A percentile compares a stretch with the other conserved stretches of the same genome.
These are phyloP conservation scores for Trichophyton equinum DNA, from an alignment of 2,329 filamentous ascomycete species.

Conservation along the genomic window DNA sequence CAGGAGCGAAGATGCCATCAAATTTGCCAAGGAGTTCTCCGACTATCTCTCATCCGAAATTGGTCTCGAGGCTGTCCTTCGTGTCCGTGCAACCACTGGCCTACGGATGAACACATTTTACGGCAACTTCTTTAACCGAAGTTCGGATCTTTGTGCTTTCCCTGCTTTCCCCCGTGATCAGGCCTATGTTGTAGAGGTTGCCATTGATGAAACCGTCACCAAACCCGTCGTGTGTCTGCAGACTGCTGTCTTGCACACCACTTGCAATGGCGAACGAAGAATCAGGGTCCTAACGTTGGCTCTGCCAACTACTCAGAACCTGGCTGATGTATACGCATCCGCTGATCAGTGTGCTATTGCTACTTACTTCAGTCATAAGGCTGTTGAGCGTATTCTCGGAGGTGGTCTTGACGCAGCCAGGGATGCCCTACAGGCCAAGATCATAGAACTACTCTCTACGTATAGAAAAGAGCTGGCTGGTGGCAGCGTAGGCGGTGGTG, in stretches of 20 bases:
- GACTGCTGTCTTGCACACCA: conserved; percentile 90
- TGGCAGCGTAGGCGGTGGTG: conserved; percentile 84
- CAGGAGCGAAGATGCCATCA: conserved; percentile 87
- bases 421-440: conserved; percentile 80
- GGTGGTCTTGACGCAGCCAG: conserved; percentile 80
- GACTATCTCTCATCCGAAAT: conserved; percentile 96
- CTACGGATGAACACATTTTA: conserved; percentile 97
- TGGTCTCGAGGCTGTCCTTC: conserved; percentile 85
- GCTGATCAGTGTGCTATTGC: conserved; percentile 90
- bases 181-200: conserved; percentile 94
- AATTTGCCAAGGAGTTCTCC: conserved; percentile 92
- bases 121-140: conserved; percentile 98
- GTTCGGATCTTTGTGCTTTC: conserved; percentile 94
- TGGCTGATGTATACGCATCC: conserved; percentile 86
- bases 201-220: conserved; percentile 86
- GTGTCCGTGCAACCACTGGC: conserved; percentile 87
- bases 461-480: conserved; percentile 95
- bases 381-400: conserved; percentile 77
- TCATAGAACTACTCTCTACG: conserved; percentile 82
- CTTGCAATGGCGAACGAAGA: conserved; percentile 89
- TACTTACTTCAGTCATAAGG: conserved; percentile 93
- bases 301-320: conserved; percentile 78
- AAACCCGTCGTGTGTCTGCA: conserved; percentile 90
- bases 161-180: conserved; percentile 95
- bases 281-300: conserved; percentile 91